Evolutionary conservation across 345 rosid species (phyloP).

Genomic region (Arabidopsis suecica): DNA sequence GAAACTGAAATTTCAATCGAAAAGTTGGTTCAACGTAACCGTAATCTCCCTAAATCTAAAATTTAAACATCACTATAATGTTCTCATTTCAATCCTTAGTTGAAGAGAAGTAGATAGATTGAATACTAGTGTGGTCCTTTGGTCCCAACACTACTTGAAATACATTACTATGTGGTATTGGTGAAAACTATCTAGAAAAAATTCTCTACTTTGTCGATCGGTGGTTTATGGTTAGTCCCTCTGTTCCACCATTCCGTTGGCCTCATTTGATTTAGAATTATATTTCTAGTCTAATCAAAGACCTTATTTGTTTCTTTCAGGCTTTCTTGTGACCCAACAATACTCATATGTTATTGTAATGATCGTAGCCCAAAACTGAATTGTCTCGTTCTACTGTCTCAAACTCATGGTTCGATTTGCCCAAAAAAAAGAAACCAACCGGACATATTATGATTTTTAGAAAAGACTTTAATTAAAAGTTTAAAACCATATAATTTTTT

Average conservation of each 20-base stretch:
- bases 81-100: background rate
- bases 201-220: background rate
- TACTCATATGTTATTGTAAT: background rate
- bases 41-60: background rate
- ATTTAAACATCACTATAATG: background rate
- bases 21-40: background rate
- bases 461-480: background rate
- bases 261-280: background rate
- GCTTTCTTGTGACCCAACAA: background rate
- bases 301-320: background rate
- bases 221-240: background rate
- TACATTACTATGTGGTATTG: too few species aligned
- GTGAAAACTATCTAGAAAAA: too few species aligned
- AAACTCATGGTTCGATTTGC: background rate
- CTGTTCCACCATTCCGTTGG: background rate
- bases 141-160: background rate
- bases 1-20: background rate
- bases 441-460: background rate
- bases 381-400: background rate
- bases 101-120: background rate
- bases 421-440: background rate
- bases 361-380: background rate
- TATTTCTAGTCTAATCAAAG: background rate
- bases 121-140: background rate
- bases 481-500: background rate